Conservation (phyloP, 306 rosid species). For the Cicer yamashitae region DNA sequence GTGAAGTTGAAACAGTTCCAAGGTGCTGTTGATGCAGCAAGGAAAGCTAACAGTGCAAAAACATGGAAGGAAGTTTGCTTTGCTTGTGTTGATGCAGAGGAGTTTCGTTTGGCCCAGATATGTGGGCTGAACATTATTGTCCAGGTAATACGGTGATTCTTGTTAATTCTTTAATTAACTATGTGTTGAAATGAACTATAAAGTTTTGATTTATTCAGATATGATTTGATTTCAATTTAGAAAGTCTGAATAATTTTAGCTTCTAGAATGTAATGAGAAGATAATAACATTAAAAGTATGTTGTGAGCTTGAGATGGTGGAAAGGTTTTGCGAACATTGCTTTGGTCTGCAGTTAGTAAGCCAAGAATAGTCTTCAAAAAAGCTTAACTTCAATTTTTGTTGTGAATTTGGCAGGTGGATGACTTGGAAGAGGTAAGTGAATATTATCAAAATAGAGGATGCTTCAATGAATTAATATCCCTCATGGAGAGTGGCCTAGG, state of each 20-base stretch:
- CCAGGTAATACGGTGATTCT: slow-evolving; percentile 64
- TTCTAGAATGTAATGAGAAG: slow-evolving; percentile 32
- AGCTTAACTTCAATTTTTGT: slow-evolving; percentile 21
- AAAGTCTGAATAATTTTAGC: slow-evolving; percentile 25
- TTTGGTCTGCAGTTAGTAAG: slow-evolving; percentile 31
- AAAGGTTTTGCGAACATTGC: slow-evolving; percentile 23
- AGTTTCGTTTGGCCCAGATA: slow-evolving; percentile 98
- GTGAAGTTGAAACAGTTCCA: slow-evolving; percentile 95
- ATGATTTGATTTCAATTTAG: slow-evolving; percentile 1
- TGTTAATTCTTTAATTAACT: slow-evolving; percentile 4
- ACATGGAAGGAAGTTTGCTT: slow-evolving; percentile 99
- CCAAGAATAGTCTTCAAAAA: slow-evolving; percentile 13
- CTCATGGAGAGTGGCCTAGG: slow-evolving; percentile 99
- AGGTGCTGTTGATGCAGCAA: slow-evolving; percentile 99
- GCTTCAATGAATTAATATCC: slow-evolving; percentile 95
- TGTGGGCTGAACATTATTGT: slow-evolving; percentile 97
- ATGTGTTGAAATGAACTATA: slow-evolving; percentile 13
- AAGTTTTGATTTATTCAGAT: slow-evolving; percentile 28
- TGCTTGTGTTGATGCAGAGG: slow-evolving; percentile 99
- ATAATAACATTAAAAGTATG: slow-evolving; percentile 26
- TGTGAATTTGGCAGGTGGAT: slow-evolving; percentile 74
- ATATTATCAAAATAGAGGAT: slow-evolving; percentile 97
- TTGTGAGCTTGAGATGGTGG: slow-evolving; percentile 26
- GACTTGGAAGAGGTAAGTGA: slow-evolving; percentile 99
- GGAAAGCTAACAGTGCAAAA: slow-evolving; percentile 98